Evolutionary conservation across 208 protist genomes (phyloP).

Genomic region (Plasmodiophora brassicae): DNA sequence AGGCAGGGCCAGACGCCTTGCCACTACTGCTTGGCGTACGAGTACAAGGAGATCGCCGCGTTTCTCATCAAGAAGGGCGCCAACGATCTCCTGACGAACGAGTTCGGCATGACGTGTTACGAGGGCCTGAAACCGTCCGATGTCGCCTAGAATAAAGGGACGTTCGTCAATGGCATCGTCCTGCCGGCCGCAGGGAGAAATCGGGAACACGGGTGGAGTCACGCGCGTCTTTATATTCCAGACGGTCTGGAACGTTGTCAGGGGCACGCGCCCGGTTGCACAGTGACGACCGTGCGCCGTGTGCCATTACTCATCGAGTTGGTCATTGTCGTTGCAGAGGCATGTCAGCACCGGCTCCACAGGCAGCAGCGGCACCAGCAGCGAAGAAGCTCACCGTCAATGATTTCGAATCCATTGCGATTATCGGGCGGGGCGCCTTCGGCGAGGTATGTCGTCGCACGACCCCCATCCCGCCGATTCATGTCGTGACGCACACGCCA

Average conservation of each 20-base stretch:
- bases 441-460: constrained; percentile 52
- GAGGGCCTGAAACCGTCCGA: constrained; percentile 26
- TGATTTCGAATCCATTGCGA: constrained; percentile 58
- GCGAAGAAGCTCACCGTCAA: constrained; percentile 31
- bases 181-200: too few relatives aligned
- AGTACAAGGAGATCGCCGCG: constrained; percentile 20
- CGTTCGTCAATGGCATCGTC: too few relatives aligned
- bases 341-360: too few relatives aligned
- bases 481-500: background rate
- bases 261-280: too few relatives aligned
- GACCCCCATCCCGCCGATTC: background rate
- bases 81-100: constrained; percentile 28
- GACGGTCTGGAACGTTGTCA: too few relatives aligned
- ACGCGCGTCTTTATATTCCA: too few relatives aligned
- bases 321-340: too few relatives aligned
- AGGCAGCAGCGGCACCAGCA: too few relatives aligned
- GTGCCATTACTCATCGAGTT: too few relatives aligned
- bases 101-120: constrained; percentile 32
- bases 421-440: constrained; percentile 62
- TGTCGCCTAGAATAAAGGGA: too few relatives aligned
- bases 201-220: too few relatives aligned
- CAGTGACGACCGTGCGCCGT: too few relatives aligned
- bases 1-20: constrained; percentile 21
- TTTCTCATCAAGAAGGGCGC: constrained; percentile 31
- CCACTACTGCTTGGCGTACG: constrained; percentile 33